Conservation (phyloP, 768 basidiomycete genomes). For the Gloeophyllum trabeum region DNA sequence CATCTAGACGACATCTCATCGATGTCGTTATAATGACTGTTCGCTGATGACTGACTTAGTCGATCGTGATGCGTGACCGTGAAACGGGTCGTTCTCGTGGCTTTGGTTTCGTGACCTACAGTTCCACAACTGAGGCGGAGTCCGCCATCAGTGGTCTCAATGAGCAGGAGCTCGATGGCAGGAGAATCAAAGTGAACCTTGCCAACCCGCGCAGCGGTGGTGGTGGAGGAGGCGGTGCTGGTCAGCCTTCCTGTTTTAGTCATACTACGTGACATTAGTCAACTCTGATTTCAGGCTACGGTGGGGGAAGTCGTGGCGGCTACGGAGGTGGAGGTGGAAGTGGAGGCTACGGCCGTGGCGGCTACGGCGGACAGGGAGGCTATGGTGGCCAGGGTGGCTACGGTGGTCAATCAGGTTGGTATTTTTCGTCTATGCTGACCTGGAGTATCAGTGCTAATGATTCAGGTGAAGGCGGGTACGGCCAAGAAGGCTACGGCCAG, state of each 20-base stretch:
- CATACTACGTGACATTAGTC: too few species aligned
- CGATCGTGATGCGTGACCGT: conserved; percentile 97
- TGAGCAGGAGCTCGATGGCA: conserved; percentile 89
- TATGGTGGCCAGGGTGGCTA: conserved; percentile 14
- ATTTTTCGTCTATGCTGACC: not conserved
- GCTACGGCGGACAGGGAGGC: conserved; percentile 18
- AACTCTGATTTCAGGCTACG: conserved; percentile 21
- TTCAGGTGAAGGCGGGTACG: conserved; percentile 1
- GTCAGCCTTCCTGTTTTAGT: conserved; percentile 6
- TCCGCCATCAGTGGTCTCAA: conserved; percentile 68
- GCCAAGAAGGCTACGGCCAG: conserved; percentile 4
- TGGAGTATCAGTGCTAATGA: not conserved
- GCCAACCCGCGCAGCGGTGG: conserved; percentile 59
- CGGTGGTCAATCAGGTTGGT: conserved; percentile 7
- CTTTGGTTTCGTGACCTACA: conserved; percentile 90
- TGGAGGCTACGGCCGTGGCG: conserved; percentile 16
- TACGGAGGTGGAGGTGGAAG: conserved; percentile 16
- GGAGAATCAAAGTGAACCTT: conserved; percentile 81
- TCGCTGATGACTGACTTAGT: conserved; percentile 38
- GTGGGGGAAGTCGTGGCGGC: conserved; percentile 21
- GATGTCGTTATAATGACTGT: conserved; percentile 21
- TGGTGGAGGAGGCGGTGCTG: conserved; percentile 37
- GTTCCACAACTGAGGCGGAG: conserved; percentile 51
- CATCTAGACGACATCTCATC: not conserved
- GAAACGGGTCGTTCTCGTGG: conserved; percentile 96